Base-by-base conservation (phyloP, 495 filamentous ascomycete species). In the Penicillium daleae region DNA sequence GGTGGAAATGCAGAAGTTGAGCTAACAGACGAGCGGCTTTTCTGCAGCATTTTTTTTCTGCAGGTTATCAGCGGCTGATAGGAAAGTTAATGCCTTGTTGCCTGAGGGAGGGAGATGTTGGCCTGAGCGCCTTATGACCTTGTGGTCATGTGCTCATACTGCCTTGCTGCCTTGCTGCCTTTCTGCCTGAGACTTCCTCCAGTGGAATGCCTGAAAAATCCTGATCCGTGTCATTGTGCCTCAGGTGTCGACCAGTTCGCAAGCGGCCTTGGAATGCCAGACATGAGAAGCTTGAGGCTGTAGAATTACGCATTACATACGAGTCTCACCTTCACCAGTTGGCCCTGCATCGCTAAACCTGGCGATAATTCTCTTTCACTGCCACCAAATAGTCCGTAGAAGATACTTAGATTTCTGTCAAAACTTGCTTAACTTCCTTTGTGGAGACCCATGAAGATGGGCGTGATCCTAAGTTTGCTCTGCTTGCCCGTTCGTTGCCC, bases 51-150 rank as follows among this genome's bases (percentile, higher is more conserved):
- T 60, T 68, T 63, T 67, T 68, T 64, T 67, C 65, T 50, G 64
- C 32, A 40, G 55, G 35, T 68, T 73, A 71, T 73, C 70, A 53
- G 57, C 49, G 32, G 31, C 56, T 56, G 69, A 70, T 72, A 66
- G 51, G 46, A 32, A 32, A 53, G 49, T 56, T 33, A 35, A 10
- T 56, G 48, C 49, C 58, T 12, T 56, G 54, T 24, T 31, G 56
- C 56, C 53, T 56, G 53, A 40, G 27, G 39, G 27, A n/a, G 17
- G 17, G 24, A 17, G 3, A 29, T 26, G 44, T 48, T 24, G 9
- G 50, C 50, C 50, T 53, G 15, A 29, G 33, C 50, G 33, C 44
- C 39, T 59, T 59, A 13, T 4, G 21, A 39, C 69, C 66, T 69
- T 54, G 21, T 4, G 27, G 58, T 44, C 59, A 66, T 54, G 42